phyloP scores from a whole-genome alignment of 2,329 filamentous ascomycete species.

The Furcasterigmium furcatum region DNA sequence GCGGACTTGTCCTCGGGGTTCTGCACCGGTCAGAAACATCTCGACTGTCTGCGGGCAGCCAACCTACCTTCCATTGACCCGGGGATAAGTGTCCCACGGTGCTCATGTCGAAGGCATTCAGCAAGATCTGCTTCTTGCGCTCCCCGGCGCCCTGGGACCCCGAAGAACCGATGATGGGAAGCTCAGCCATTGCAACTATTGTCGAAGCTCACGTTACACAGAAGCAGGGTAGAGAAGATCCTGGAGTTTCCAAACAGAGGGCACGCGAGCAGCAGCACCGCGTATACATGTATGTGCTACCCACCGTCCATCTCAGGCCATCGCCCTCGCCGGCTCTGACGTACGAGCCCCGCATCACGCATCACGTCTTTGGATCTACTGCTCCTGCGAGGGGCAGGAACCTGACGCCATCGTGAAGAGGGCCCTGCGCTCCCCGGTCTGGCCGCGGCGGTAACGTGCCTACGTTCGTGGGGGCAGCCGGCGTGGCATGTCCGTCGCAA shows the following conservation, averaged over 20 bases:
- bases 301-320: neutral
- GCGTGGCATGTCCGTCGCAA: constrained; percentile 7
- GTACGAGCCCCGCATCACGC: neutral
- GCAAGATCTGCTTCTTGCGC: constrained; percentile 36
- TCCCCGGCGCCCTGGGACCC: neutral
- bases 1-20: constrained; percentile 59
- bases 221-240: too few species aligned
- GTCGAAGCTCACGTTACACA: too few species aligned
- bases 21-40: constrained; percentile 23
- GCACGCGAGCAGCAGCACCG: constrained; percentile 3
- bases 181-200: too few species aligned
- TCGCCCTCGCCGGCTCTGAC: neutral
- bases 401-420: neutral
- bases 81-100: constrained; percentile 62
- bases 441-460: too few species aligned
- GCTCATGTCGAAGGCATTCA: constrained; percentile 66
- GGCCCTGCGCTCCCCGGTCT: too few species aligned
- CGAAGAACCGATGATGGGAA: neutral
- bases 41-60: neutral
- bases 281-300: neutral
- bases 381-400: neutral
- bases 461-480: constrained; percentile 6
- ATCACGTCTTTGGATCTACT: neutral
- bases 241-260: constrained; percentile 4
- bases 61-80: constrained; percentile 61